phyloP scores from a whole-genome alignment of 306 rosid species.

The Dalbergia oliveri region DNA sequence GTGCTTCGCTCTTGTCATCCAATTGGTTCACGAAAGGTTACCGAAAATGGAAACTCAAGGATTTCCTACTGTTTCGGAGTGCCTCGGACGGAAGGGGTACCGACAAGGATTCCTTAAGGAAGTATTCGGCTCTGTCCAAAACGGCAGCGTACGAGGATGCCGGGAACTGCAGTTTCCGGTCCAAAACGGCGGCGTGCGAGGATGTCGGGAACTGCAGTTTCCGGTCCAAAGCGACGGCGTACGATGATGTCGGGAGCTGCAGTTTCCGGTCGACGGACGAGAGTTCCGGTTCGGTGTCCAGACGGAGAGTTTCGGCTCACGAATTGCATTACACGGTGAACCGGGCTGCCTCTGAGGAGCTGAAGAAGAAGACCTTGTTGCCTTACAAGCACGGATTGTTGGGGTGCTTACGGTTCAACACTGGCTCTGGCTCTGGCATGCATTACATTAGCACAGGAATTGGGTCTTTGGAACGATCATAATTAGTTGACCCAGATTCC shows the following conservation, averaged over 20 bases:
- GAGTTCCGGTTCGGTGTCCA: conserved; percentile 62
- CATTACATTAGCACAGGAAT: conserved; percentile 61
- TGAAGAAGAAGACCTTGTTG: conserved; percentile 86
- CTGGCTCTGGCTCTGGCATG: conserved; percentile 33
- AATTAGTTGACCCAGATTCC: conserved; percentile 36
- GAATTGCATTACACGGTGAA: conserved; percentile 87
- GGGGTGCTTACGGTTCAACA: conserved; percentile 84
- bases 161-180: conserved; percentile 77
- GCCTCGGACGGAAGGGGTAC: conserved; percentile 92
- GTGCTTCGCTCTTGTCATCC: conserved; percentile 64
- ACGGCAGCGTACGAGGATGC: conserved; percentile 62
- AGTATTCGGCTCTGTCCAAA: conserved; percentile 58
- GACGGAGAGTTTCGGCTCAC: conserved; percentile 86
- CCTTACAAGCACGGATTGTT: conserved; percentile 88
- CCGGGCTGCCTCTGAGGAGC: conserved; percentile 89
- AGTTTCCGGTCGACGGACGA: conserved; percentile 85
- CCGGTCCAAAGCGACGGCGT: conserved; percentile 55
- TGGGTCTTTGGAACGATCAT: conserved; percentile 66
- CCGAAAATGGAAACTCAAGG: conserved; percentile 78
- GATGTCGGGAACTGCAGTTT: conserved; percentile 76
- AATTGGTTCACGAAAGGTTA: conserved; percentile 69
- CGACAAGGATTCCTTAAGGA: conserved; percentile 63
- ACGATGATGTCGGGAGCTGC: conserved; percentile 58
- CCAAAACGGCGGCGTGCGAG: conserved; percentile 30
- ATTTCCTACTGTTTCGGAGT: conserved; percentile 78